Conservation (phyloP, 225 moss, liverwort and hornwort genomes). For the Sphagnum contortum region DNA sequence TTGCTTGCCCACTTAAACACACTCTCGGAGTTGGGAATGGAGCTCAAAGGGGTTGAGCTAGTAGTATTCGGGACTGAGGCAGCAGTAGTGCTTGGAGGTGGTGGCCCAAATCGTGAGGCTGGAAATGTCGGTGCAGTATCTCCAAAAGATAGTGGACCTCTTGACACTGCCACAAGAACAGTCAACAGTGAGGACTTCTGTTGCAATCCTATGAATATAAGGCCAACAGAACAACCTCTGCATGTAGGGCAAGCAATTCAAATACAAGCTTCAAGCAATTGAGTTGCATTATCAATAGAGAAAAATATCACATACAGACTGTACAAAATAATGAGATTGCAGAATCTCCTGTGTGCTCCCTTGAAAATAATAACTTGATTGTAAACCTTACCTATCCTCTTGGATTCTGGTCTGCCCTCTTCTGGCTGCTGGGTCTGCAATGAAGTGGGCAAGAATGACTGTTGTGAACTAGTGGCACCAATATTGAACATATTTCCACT, state of each 20-base stretch:
- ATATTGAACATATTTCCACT: conserved; percentile 20
- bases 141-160: conserved; percentile 29
- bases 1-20: conserved; percentile 61
- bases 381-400: conserved; percentile 30
- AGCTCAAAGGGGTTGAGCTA: conserved; percentile 13
- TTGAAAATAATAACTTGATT: too few species aligned
- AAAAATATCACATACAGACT: too few species aligned
- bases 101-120: conserved; percentile 51
- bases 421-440: conserved; percentile 29
- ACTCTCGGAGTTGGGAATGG: conserved; percentile 29
- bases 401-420: conserved; percentile 45
- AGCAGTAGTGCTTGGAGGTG: conserved; percentile 25
- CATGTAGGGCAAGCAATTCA: too few species aligned
- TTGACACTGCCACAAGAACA: conserved; percentile 24
- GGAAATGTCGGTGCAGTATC: conserved; percentile 34
- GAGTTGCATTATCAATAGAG: too few species aligned
- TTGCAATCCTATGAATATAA: too few species aligned
- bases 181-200: neutral
- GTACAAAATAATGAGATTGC: too few species aligned
- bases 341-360: too few species aligned
- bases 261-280: too few species aligned
- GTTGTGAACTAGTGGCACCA: conserved; percentile 18
- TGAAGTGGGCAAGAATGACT: conserved; percentile 15
- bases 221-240: too few species aligned
- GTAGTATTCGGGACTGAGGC: conserved; percentile 10